These are phyloP conservation scores for Ganoderma boninense DNA, from an alignment of 1,284 basidiomycete genomes.

Conservation along the genomic window DNA sequence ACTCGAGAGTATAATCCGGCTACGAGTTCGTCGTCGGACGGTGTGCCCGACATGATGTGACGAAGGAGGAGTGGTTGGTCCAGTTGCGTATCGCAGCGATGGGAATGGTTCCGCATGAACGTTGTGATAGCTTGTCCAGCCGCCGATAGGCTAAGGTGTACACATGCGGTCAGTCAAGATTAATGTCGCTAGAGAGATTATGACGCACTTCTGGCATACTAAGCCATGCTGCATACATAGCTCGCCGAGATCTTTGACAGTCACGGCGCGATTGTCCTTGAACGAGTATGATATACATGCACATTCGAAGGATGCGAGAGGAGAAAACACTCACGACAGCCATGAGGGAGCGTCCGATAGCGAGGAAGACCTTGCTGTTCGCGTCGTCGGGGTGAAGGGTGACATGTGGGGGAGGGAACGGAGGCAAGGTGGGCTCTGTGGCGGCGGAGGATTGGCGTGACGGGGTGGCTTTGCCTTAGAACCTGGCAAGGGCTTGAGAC, in stretches of 20 bases:
- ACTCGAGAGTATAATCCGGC: constrained; percentile 72
- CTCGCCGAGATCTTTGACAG: constrained; percentile 82
- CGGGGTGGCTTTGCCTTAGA: constrained; percentile 32
- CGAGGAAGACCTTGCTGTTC: constrained; percentile 71
- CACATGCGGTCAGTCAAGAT: constrained; percentile 7
- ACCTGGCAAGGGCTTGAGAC: constrained; percentile 46
- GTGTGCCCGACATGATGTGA: constrained; percentile 75
- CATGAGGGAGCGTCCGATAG: constrained; percentile 74
- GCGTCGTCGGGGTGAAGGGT: constrained; percentile 78
- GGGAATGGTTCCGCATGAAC: constrained; percentile 75
- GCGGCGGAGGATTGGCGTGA: constrained; percentile 18
- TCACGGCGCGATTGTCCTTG: constrained; percentile 82
- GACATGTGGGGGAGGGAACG: constrained; percentile 69
- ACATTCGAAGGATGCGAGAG: constrained; percentile 8
- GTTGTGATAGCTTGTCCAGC: constrained; percentile 82
- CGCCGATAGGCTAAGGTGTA: constrained; percentile 64
- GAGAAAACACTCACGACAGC: constrained; percentile 63
- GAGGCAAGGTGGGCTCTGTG: constrained; percentile 34
- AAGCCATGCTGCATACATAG: constrained; percentile 69
- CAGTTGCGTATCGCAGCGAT: constrained; percentile 72
- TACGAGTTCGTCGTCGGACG: constrained; percentile 74
- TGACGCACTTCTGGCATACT: constrained; percentile 74
- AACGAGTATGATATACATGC: constrained; percentile 24
- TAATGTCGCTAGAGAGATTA: constrained; percentile 17
- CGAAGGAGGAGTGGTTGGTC: constrained; percentile 77